Percentiles rank a stretch among this genome's conserved stretches.
These are phyloP conservation scores for Allomyces javanicus DNA, from an alignment of 192 early-diverging fungal genomes.

Conservation along the genomic window DNA sequence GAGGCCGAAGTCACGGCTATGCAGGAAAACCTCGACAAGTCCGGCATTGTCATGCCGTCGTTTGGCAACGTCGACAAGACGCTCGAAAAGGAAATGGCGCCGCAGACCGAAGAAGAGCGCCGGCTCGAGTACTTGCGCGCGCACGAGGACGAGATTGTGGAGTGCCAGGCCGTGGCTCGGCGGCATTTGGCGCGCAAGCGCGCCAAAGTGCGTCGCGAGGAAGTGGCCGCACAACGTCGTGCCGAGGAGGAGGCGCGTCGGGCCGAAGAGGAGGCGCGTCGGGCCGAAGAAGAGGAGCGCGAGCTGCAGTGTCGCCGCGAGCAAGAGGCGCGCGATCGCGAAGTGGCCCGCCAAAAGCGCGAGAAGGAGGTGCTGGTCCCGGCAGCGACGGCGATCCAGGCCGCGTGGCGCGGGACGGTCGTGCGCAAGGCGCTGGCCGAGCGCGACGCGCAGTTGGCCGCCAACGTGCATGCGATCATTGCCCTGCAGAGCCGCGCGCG, in stretches of 20 bases:
- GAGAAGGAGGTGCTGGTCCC: constrained; percentile 9
- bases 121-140: constrained; percentile 7
- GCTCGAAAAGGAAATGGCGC: constrained; percentile 28
- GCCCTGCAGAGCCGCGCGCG: constrained; percentile 12
- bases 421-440: neutral
- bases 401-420: neutral
- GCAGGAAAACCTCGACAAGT: constrained; percentile 59
- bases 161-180: constrained; percentile 22
- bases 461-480: constrained; percentile 6
- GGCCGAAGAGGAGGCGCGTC: constrained; percentile 4
- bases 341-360: constrained; percentile 1
- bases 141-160: constrained; percentile 22
- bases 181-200: constrained; percentile 17
- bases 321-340: constrained; percentile 1
- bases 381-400: constrained; percentile 7
- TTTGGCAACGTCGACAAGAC: constrained; percentile 66
- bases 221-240: neutral
- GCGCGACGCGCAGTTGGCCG: neutral
- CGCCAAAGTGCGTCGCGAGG: constrained; percentile 5
- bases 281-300: constrained; percentile 12
- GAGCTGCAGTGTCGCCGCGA: constrained; percentile 2
- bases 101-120: constrained; percentile 12
- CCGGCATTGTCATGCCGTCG: constrained; percentile 67
- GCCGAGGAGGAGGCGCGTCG: constrained; percentile 8
- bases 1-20: constrained; percentile 40